Percentiles rank a stretch among this genome's conserved stretches.
phyloP scores from a whole-genome alignment of 257 asterid species.

The Solanum chiquidenum region DNA sequence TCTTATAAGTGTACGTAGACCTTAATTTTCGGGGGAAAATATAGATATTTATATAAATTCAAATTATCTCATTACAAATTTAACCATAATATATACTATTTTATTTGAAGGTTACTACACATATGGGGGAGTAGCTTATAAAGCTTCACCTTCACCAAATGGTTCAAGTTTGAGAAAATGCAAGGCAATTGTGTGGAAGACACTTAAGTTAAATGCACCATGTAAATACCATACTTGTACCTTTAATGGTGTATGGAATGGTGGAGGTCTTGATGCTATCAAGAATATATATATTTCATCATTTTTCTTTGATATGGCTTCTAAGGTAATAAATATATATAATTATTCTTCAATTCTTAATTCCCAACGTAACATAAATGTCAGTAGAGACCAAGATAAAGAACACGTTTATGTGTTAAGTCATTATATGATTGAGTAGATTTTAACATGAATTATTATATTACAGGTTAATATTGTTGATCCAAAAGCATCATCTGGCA shows the following conservation, averaged over 20 bases:
- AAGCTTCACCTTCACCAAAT: conserved; percentile 19
- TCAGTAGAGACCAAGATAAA: neutral
- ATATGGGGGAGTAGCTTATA: conserved; percentile 17
- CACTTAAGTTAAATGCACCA: conserved; percentile 12
- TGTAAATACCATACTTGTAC: conserved; percentile 32
- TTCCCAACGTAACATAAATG: neutral
- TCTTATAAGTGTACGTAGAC: too few species aligned
- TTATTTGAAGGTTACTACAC: conserved; percentile 16
- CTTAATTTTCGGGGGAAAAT: neutral
- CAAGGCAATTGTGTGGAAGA: conserved; percentile 2
- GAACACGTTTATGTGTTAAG: neutral
- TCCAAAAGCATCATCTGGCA: neutral
- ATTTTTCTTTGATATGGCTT: conserved; percentile 31
- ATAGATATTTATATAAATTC: neutral
- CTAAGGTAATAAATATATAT: conserved; percentile 14
- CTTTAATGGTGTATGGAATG: conserved; percentile 48
- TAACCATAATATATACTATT: neutral
- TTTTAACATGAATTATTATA: neutral
- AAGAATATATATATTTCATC: conserved; percentile 29
- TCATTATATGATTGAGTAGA: neutral
- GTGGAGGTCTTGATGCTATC: conserved; percentile 49
- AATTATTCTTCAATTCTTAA: neutral
- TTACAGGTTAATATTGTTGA: neutral
- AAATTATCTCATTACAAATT: neutral
- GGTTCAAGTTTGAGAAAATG: conserved; percentile 31